Evolutionary conservation across 208 protist species (phyloP).

Genomic region (Leishmania tropica): DNA sequence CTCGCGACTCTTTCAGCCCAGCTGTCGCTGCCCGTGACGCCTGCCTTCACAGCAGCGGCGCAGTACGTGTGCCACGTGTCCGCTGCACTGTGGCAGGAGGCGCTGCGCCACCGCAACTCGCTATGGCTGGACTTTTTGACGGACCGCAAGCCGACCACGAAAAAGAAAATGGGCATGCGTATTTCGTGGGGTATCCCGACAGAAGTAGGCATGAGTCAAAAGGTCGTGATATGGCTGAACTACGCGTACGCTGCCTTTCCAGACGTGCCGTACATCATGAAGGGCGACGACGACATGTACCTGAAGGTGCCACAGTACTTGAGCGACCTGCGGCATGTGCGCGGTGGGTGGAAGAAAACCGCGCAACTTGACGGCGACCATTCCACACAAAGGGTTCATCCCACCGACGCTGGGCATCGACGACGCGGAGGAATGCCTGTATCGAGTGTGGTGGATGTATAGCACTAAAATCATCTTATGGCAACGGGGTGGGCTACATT

Average conservation of each 20-base stretch:
- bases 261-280: constrained; percentile 38
- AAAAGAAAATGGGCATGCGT: constrained; percentile 18
- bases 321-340: constrained; percentile 29
- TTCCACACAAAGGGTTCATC: neutral
- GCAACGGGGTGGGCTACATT: too few relatives aligned
- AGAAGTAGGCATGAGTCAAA: constrained; percentile 39
- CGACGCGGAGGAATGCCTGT: neutral
- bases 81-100: too few relatives aligned
- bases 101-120: constrained; percentile 14
- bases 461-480: too few relatives aligned
- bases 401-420: neutral
- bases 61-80: neutral
- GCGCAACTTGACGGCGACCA: neutral
- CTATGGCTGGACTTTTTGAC: constrained; percentile 28
- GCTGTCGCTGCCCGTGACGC: constrained; percentile 1
- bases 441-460: neutral
- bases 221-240: constrained; percentile 35
- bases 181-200: constrained; percentile 29
- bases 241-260: constrained; percentile 18
- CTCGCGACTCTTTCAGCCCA: neutral
- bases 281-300: constrained; percentile 56
- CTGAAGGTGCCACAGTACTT: constrained; percentile 54
- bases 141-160: constrained; percentile 26
- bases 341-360: neutral
- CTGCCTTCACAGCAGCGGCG: neutral